Conservation (phyloP, 306 rosid genomes). For the Malus fusca region DNA sequence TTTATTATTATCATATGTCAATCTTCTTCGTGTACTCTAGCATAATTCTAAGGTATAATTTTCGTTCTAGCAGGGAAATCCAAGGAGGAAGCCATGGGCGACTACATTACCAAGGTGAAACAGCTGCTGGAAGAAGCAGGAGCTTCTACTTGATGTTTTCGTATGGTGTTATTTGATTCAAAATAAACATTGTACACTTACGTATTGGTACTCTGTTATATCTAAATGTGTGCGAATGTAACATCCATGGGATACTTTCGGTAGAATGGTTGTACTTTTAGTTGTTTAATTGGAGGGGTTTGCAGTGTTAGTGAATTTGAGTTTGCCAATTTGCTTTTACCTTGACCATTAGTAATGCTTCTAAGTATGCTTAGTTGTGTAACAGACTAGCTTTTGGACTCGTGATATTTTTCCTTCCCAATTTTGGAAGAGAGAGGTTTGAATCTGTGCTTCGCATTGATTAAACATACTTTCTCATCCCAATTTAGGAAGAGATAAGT, state of each 20-base stretch:
- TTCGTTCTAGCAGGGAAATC: slow-evolving; percentile 61
- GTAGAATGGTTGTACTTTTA: slow-evolving; percentile 1
- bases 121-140: slow-evolving; percentile 75
- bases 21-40: background rate
- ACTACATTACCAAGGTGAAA: slow-evolving; percentile 90
- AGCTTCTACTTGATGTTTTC: slow-evolving; percentile 32
- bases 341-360: no score
- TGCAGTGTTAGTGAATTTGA: no score
- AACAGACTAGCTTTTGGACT: no score
- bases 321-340: no score
- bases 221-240: slow-evolving; percentile 18
- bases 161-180: slow-evolving; percentile 3
- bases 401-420: no score
- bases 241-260: background rate
- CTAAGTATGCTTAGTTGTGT: no score
- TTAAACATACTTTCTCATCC: no score
- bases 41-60: background rate
- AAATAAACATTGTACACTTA: slow-evolving; percentile 28
- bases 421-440: no score
- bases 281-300: background rate
- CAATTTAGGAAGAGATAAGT: no score
- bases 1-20: no score
- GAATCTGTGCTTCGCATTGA: no score
- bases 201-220: slow-evolving; percentile 11
- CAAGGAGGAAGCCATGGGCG: slow-evolving; percentile 77